Conservation (phyloP, 2,329 filamentous ascomycete species). For the Ophiocordyceps camponoti-leonardi region DNA sequence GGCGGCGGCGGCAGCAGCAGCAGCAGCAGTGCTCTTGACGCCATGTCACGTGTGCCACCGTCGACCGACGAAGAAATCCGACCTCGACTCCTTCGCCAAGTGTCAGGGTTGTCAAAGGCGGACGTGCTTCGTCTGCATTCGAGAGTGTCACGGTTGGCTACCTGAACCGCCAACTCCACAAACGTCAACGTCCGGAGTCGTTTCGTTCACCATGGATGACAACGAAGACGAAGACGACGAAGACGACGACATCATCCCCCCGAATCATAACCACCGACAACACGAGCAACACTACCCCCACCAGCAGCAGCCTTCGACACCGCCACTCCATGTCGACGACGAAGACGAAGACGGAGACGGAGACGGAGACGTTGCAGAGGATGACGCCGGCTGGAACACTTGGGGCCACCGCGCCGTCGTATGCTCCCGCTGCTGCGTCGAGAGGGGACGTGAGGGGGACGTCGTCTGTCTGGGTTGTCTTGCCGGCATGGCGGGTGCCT, state of each 20-base stretch:
- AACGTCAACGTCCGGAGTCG: background rate
- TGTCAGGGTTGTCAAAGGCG: slow-evolving; percentile 44
- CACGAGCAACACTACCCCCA: background rate
- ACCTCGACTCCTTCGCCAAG: slow-evolving; percentile 48
- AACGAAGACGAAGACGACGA: slow-evolving; percentile 20
- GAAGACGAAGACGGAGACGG: background rate
- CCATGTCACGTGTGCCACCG: slow-evolving; percentile 54
- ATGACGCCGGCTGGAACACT: slow-evolving; percentile 14
- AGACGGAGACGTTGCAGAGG: background rate
- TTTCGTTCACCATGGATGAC: slow-evolving; percentile 31
- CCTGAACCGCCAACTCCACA: slow-evolving; percentile 2
- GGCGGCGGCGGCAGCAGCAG: background rate
- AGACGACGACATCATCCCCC: background rate
- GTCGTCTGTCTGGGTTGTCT: slow-evolving; percentile 50
- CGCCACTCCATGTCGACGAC: background rate
- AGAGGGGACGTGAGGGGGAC: slow-evolving; percentile 45
- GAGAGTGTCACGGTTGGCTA: slow-evolving; percentile 39
- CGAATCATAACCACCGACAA: background rate
- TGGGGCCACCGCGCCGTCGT: slow-evolving; percentile 34
- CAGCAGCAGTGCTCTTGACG: slow-evolving; percentile 16
- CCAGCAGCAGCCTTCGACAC: background rate
- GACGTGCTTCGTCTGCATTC: slow-evolving; percentile 53
- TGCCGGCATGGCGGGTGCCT: slow-evolving; percentile 22
- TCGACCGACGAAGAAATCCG: slow-evolving; percentile 44
- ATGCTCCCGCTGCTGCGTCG: slow-evolving; percentile 53